Percentiles rank a stretch among this genome's conserved stretches.
These are phyloP conservation scores for Laburnicola sp. DNA, from an alignment of 2,329 filamentous ascomycete species.

Conservation along the genomic window DNA sequence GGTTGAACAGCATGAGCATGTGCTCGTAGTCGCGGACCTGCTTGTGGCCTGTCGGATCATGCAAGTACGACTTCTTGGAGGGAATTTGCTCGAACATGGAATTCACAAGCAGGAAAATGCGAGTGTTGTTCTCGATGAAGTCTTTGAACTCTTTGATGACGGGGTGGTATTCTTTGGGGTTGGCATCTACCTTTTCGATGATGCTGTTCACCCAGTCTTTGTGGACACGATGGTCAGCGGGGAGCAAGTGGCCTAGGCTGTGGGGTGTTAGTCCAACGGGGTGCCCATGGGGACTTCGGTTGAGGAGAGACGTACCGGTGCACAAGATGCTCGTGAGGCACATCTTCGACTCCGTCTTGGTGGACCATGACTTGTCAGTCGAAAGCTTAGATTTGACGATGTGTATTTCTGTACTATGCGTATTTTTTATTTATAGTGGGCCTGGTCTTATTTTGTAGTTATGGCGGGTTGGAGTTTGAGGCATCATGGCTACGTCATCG, in stretches of 20 bases:
- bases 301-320: constrained; percentile 15
- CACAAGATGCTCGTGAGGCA: constrained; percentile 23
- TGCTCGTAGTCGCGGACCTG: constrained; percentile 69
- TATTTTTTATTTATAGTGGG: background rate
- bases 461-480: background rate
- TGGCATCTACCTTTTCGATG: constrained; percentile 58
- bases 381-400: too few species aligned
- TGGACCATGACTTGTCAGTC: background rate
- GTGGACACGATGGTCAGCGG: constrained; percentile 64
- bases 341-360: constrained; percentile 10
- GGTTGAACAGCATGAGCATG: constrained; percentile 68
- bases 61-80: constrained; percentile 60
- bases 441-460: background rate
- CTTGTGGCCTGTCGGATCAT: constrained; percentile 63
- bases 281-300: background rate
- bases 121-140: constrained; percentile 65
- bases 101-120: constrained; percentile 67
- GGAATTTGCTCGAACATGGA: constrained; percentile 72
- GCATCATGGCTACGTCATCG: constrained; percentile 1
- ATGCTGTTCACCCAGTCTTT: constrained; percentile 64
- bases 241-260: constrained; percentile 56
- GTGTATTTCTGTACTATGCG: too few species aligned
- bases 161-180: constrained; percentile 58
- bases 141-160: constrained; percentile 66
- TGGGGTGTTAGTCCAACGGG: background rate